Base-by-base conservation (phyloP, 352 stramenopile species). In the Phytophthora uliginosa region DNA sequence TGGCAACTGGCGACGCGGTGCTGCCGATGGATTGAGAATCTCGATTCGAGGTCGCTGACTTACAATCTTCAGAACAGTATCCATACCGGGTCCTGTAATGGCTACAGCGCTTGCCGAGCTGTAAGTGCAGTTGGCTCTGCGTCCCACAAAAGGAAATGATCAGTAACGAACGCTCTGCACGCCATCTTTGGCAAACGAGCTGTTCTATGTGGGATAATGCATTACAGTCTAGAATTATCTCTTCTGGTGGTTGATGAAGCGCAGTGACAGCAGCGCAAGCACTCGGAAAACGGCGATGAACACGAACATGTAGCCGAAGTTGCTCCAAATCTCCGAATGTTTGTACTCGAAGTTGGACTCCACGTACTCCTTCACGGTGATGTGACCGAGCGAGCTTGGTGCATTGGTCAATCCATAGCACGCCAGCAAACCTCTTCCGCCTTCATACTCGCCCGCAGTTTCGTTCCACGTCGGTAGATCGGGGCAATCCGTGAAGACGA, bases 201-300 rank as follows among this genome's bases (percentile, higher is more conserved):
- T 45, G 15, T 12, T 45, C 4, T 45, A 18, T 45, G 3, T 45
- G 9, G 38, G 10, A 45, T 18, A 45, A 45, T 45, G 38, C 10
- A 18, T 45, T 15, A 17, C 15, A 4, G 38, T 45, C 3, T 45
- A 8, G 38, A 45, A 45, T 12, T 45, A 45, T 45, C 38, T 45
- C 10, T 17, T 45, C 26, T 3, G 26, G 26, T 28, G 26, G 26
- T 28, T 28, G 26, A 28, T 28, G 26, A 28, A 28, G 26, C 76
- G 66, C 63, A 85, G 68, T 17, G 63, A 71, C 45, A 85, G 47
- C 18, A 80, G 64, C 15, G 74, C 73, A 13, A 85, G 55, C 1
- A 82, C 7, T 15, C 73, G 67, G 47, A 83, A 79, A 18, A 73
- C 63, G 9, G 66, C 71, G 31, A 83, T 85, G 66, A 73, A 83